These are phyloP conservation scores for Mimosa pudica DNA, from an alignment of 306 rosid species.

Conservation along the genomic window DNA sequence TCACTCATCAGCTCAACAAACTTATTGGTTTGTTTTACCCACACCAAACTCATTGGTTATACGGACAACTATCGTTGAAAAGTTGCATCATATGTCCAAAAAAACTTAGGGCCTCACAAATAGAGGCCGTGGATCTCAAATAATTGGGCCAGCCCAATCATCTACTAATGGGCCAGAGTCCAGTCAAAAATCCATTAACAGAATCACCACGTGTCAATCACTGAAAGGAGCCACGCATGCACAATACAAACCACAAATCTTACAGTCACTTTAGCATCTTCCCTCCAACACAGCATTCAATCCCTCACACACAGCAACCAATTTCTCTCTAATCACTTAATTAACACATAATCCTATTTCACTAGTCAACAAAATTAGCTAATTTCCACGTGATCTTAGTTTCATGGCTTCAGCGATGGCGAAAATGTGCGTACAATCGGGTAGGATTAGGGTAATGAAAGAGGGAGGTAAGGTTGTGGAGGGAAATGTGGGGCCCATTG, in stretches of 20 bases:
- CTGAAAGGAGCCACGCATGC: conserved; percentile 42
- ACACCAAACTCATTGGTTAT: too few relatives aligned
- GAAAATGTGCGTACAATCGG: conserved; percentile 35
- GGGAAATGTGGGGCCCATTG: conserved; percentile 65
- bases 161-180: too few relatives aligned
- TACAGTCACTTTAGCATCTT: not conserved
- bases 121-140: not conserved
- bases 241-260: conserved; percentile 52
- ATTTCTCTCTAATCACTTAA: not conserved
- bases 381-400: too few relatives aligned
- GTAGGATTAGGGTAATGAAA: conserved; percentile 64
- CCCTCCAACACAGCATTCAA: not conserved
- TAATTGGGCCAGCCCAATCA: not conserved
- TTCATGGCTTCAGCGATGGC: conserved; percentile 51
- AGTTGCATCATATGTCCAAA: too few relatives aligned
- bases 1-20: too few relatives aligned
- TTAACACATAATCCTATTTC: not conserved
- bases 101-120: too few relatives aligned
- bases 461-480: conserved; percentile 35
- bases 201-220: not conserved
- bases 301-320: not conserved
- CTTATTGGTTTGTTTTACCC: too few relatives aligned
- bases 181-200: not conserved
- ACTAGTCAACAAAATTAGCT: too few relatives aligned
- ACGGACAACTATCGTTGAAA: too few relatives aligned